Evolutionary conservation across 305 asterid genomes (phyloP).

Genomic region (Rubia peregrina): DNA sequence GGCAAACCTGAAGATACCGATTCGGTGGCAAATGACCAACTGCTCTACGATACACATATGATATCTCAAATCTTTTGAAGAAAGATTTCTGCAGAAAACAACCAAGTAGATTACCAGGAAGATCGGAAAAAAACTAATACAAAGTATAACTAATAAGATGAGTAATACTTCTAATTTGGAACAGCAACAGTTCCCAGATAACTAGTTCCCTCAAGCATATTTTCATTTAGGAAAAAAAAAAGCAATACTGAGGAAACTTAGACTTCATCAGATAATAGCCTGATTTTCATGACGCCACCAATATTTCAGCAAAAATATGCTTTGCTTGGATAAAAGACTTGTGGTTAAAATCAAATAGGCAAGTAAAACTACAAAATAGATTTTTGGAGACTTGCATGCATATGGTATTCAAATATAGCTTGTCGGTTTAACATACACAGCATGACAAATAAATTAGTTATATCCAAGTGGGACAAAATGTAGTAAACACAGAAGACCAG

Average conservation of each 20-base stretch:
- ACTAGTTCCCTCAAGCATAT: constrained; percentile 9
- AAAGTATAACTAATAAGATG: neutral
- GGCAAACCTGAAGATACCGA: constrained; percentile 85
- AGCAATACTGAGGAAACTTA: neutral
- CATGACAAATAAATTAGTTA: neutral
- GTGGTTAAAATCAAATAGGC: neutral
- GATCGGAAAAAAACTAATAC: constrained; percentile 6
- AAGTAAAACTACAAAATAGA: neutral
- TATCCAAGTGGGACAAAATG: neutral
- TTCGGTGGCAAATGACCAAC: constrained; percentile 96
- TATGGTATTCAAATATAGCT: neutral
- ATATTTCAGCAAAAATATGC: neutral
- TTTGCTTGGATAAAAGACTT: neutral
- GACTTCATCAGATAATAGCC: neutral
- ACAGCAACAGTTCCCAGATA: neutral
- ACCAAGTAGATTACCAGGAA: neutral
- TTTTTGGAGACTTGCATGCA: neutral
- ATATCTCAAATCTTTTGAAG: constrained; percentile 80
- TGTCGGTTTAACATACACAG: neutral
- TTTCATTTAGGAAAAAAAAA: neutral
- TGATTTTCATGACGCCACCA: neutral
- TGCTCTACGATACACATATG: constrained; percentile 82
- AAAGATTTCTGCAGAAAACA: constrained; percentile 52
- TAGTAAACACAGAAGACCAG: neutral
- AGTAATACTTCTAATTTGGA: neutral